A percentile compares a stretch with the other conserved stretches of the same genome.
Conservation (phyloP, 805 yeast genomes). For the Zygoascus flipseniorum region DNA sequence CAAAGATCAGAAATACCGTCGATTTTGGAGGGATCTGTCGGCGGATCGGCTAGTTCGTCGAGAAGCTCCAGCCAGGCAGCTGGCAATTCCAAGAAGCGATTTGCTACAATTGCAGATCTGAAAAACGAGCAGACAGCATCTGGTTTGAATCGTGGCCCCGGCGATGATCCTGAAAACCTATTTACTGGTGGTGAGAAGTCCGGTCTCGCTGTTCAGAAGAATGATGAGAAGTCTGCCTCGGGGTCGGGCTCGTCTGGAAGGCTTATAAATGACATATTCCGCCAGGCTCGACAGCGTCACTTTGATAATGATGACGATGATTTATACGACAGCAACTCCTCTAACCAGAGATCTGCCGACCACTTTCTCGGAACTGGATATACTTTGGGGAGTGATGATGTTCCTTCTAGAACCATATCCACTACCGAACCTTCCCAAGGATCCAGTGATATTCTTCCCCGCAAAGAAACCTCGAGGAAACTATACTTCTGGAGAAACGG, state of each 20-base stretch:
- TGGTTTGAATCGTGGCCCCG: constrained; percentile 28
- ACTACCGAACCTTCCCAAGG: constrained; percentile 28
- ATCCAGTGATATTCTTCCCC: constrained; percentile 18
- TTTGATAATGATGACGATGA: constrained; percentile 17
- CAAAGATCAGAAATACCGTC: neutral
- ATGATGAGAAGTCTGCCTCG: constrained; percentile 29
- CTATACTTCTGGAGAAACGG: constrained; percentile 97
- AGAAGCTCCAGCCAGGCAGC: constrained; percentile 1
- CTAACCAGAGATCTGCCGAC: neutral
- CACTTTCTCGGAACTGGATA: constrained; percentile 26
- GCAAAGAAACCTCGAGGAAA: constrained; percentile 38
- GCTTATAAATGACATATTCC: constrained; percentile 28
- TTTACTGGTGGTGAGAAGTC: constrained; percentile 64
- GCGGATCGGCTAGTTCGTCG: constrained; percentile 3
- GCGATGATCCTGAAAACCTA: constrained; percentile 33
- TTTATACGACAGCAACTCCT: constrained; percentile 1
- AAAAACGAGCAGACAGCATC: constrained; percentile 23
- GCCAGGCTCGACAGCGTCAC: constrained; percentile 7
- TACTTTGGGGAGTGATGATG: constrained; percentile 26
- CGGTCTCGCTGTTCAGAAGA: constrained; percentile 69
- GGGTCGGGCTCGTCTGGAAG: constrained; percentile 9
- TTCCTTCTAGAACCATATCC: constrained; percentile 14
- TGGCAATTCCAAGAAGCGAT: constrained; percentile 10
- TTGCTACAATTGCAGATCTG: constrained; percentile 27
- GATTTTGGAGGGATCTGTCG: constrained; percentile 2